Conservation (phyloP, 164 flowering plant genomes). For the Chloranthus sessilifolius region DNA sequence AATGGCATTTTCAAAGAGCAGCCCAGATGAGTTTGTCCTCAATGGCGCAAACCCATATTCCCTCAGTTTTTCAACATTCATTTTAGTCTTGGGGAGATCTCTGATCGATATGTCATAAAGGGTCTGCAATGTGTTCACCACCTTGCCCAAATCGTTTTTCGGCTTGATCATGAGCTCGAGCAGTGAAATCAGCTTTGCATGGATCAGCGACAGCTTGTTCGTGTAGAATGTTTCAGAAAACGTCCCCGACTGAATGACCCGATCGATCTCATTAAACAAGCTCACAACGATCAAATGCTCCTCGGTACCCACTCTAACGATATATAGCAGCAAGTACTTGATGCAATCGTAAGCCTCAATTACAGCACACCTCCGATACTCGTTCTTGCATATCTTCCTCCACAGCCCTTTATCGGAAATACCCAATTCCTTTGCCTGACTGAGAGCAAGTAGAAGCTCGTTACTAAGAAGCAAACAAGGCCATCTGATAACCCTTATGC, state of each 20-base stretch:
- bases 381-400: slow-evolving; percentile 63
- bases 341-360: slow-evolving; percentile 81
- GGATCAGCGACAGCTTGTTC: slow-evolving; percentile 40
- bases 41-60: slow-evolving; percentile 52
- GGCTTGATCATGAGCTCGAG: slow-evolving; percentile 45
- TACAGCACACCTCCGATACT: slow-evolving; percentile 83
- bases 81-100: slow-evolving; percentile 59
- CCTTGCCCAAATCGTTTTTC: slow-evolving; percentile 35
- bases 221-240: slow-evolving; percentile 45
- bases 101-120: slow-evolving; percentile 61
- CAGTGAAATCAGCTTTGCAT: slow-evolving; percentile 52
- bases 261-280: slow-evolving; percentile 59
- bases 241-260: slow-evolving; percentile 35
- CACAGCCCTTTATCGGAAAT: slow-evolving; percentile 55
- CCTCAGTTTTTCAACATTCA: slow-evolving; percentile 36
- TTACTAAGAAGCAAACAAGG: slow-evolving; percentile 88
- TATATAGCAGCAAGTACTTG: slow-evolving; percentile 48
- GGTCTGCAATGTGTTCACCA: slow-evolving; percentile 70
- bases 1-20: slow-evolving; percentile 77
- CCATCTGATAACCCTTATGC: slow-evolving; percentile 87
- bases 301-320: slow-evolving; percentile 46
- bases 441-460: slow-evolving; percentile 82
- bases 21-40: slow-evolving; percentile 19
- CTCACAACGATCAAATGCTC: slow-evolving; percentile 54
- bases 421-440: slow-evolving; percentile 66